These are phyloP conservation scores for Acacia crassicarpa DNA, from an alignment of 306 rosid species.

Conservation along the genomic window DNA sequence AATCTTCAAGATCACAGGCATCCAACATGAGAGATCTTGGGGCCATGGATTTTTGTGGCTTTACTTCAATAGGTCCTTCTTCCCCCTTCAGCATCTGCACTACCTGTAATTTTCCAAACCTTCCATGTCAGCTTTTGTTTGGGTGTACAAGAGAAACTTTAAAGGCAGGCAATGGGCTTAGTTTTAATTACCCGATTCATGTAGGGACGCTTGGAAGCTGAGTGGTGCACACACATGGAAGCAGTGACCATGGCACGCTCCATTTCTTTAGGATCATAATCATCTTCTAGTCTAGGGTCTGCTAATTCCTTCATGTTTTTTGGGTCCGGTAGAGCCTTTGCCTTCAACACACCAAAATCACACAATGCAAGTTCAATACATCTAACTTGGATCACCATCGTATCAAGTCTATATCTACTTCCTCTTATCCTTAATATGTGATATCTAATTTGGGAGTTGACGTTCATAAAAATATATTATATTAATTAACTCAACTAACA, in stretches of 20 bases:
- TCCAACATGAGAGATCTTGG: constrained; percentile 56
- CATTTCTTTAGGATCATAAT: constrained; percentile 60
- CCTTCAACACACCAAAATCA: constrained; percentile 40
- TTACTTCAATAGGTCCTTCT: constrained; percentile 44
- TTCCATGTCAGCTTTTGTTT: neutral
- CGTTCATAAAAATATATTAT: too few species aligned
- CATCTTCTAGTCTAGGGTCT: constrained; percentile 59
- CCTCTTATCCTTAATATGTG: too few species aligned
- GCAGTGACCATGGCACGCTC: constrained; percentile 60
- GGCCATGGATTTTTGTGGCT: constrained; percentile 35
- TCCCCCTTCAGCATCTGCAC: constrained; percentile 63
- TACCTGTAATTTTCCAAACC: constrained; percentile 37
- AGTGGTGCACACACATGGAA: constrained; percentile 73
- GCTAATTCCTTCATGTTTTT: constrained; percentile 49
- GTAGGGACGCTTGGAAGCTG: constrained; percentile 62
- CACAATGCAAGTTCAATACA: neutral
- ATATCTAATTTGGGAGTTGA: too few species aligned
- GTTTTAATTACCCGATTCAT: constrained; percentile 58
- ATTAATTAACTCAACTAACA: too few species aligned
- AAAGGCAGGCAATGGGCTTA: too few species aligned
- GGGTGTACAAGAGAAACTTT: neutral
- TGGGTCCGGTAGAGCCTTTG: constrained; percentile 65
- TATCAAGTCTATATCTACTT: too few species aligned
- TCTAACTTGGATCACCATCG: neutral
- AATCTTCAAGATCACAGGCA: constrained; percentile 81